Evolutionary conservation across 371 early-diverging fungal genomes (phyloP).

Genomic region (Umbelopsis sp.): DNA sequence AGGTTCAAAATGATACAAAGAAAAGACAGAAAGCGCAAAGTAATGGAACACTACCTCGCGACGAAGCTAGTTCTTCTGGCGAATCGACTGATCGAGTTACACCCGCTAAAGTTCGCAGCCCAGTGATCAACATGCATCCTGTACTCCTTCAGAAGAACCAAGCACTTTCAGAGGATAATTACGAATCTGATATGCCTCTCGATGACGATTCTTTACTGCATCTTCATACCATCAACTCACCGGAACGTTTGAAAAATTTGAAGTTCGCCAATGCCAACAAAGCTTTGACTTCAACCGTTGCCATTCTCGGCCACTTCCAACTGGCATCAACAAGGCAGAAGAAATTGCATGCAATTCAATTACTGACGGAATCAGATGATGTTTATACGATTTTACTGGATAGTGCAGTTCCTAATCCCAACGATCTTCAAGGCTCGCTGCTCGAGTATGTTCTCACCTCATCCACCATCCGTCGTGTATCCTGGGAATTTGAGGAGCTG

Average conservation of each 20-base stretch:
- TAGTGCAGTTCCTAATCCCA: constrained; percentile 22
- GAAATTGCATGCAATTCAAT: constrained; percentile 11
- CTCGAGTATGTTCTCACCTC: constrained; percentile 29
- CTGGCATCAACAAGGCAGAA: not conserved
- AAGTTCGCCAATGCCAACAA: constrained; percentile 1
- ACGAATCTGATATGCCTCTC: not conserved
- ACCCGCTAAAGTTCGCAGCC: not conserved
- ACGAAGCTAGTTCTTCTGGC: not conserved
- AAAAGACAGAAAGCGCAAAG: not conserved
- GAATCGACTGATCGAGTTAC: not conserved
- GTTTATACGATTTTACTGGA: constrained; percentile 35
- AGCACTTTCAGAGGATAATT: constrained; percentile 3
- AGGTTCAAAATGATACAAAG: not conserved
- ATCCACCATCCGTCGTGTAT: constrained; percentile 31
- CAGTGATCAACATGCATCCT: not conserved
- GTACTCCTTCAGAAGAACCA: not conserved
- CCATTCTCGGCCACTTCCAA: constrained; percentile 30
- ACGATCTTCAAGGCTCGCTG: not conserved
- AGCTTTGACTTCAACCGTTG: constrained; percentile 15
- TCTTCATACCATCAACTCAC: constrained; percentile 19
- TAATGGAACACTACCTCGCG: too few species aligned
- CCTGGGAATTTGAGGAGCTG: constrained; percentile 32
- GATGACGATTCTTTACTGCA: not conserved
- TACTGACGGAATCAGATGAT: constrained; percentile 25
- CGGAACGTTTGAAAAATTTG: constrained; percentile 24